phyloP scores from a whole-genome alignment of 306 rosid species.

The Vigna reflexopilosa region DNA sequence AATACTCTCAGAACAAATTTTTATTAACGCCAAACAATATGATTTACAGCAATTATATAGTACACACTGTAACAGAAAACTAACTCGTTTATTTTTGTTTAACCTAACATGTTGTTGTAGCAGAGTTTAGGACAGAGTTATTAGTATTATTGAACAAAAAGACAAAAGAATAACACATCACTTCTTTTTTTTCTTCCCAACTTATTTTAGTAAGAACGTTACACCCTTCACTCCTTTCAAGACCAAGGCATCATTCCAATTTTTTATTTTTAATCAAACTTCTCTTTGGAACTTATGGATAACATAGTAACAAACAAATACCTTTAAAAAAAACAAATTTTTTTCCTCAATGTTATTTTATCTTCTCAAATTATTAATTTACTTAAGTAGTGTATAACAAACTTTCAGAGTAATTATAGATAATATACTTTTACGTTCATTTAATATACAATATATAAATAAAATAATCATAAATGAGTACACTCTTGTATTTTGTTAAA shows the following conservation, averaged over 20 bases:
- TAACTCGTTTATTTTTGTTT: no score
- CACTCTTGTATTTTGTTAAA: no score
- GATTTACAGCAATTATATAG: no score
- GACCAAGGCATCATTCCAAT: not conserved
- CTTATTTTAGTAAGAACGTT: conserved; percentile 1
- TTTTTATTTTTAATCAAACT: not conserved
- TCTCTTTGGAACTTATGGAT: not conserved
- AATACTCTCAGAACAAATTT: no score
- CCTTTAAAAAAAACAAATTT: not conserved
- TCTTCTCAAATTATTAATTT: not conserved
- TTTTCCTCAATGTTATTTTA: not conserved
- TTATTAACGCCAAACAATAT: no score
- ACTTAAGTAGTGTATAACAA: not conserved
- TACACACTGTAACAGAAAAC: no score
- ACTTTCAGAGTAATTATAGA: no score
- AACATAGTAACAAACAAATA: no score
- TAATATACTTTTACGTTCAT: no score
- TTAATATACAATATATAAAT: no score
- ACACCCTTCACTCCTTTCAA: conserved; percentile 19
- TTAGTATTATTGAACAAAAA: conserved; percentile 44
- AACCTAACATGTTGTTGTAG: no score
- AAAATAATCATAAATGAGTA: no score
- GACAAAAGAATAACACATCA: conserved; percentile 33
- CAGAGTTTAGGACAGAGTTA: conserved; percentile 43
- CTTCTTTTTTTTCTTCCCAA: not conserved